These are phyloP conservation scores for Diaporthe destruens DNA, from an alignment of 2,329 filamentous ascomycete species.

Conservation along the genomic window DNA sequence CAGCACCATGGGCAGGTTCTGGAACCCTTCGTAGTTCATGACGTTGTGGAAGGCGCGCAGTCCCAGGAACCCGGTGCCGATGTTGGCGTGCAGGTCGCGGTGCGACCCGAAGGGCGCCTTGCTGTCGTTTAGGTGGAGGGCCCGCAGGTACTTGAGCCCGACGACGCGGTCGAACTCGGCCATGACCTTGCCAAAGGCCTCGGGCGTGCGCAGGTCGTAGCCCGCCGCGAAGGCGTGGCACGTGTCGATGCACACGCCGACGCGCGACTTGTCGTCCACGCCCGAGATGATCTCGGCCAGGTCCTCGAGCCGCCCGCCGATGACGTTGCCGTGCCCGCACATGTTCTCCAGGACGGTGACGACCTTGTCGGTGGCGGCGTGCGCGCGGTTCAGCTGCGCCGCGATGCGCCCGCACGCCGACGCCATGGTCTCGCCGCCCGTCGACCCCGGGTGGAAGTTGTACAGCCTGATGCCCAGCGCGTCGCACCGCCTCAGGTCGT, in stretches of 20 bases:
- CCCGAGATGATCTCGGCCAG: slow-evolving; percentile 84
- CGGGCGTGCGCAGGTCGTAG: slow-evolving; percentile 85
- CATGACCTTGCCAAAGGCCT: slow-evolving; percentile 80
- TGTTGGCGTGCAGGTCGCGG: slow-evolving; percentile 94
- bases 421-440: slow-evolving; percentile 73
- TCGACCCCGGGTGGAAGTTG: slow-evolving; percentile 96
- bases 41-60: slow-evolving; percentile 91
- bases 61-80: slow-evolving; percentile 93
- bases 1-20: slow-evolving; percentile 88
- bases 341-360: slow-evolving; percentile 94
- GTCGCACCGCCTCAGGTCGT: slow-evolving; percentile 89
- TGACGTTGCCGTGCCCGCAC: slow-evolving; percentile 89
- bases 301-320: slow-evolving; percentile 89
- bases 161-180: slow-evolving; percentile 81
- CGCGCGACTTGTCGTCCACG: slow-evolving; percentile 83
- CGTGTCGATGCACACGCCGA: slow-evolving; percentile 96
- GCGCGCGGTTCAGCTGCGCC: slow-evolving; percentile 82
- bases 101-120: slow-evolving; percentile 88
- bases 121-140: slow-evolving; percentile 94
- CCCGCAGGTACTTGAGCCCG: slow-evolving; percentile 82
- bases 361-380: slow-evolving; percentile 80
- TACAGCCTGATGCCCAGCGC: slow-evolving; percentile 89
- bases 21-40: slow-evolving; percentile 84
- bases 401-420: slow-evolving; percentile 85
- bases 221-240: slow-evolving; percentile 97